These are phyloP conservation scores for Malassezia vespertilionis DNA, from an alignment of 1,284 basidiomycete genomes.

Conservation along the genomic window DNA sequence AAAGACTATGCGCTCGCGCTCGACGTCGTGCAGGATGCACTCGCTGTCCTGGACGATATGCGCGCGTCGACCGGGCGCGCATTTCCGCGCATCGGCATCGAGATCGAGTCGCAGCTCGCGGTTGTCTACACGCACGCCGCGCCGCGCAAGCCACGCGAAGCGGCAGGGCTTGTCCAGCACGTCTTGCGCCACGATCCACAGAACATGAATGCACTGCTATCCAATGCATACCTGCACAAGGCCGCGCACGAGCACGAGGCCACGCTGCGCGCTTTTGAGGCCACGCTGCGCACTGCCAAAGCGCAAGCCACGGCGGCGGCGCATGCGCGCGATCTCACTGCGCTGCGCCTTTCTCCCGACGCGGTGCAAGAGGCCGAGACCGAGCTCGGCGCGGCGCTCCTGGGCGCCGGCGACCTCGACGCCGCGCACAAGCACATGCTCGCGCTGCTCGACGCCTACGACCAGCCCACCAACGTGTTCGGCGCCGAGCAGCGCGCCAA, in stretches of 20 bases:
- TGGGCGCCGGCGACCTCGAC: constrained; percentile 55
- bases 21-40: constrained; percentile 24
- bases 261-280: constrained; percentile 58
- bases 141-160: constrained; percentile 83
- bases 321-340: constrained; percentile 40
- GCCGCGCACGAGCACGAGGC: constrained; percentile 68
- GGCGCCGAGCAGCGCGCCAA: constrained; percentile 55
- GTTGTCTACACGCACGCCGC: constrained; percentile 71
- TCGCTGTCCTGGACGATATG: constrained; percentile 15
- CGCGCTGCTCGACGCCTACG: constrained; percentile 55
- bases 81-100: constrained; percentile 61
- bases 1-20: constrained; percentile 56
- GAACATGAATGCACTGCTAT: constrained; percentile 31
- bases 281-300: constrained; percentile 30
- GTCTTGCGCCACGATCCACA: constrained; percentile 51
- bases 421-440: constrained; percentile 56
- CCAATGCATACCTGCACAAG: constrained; percentile 58
- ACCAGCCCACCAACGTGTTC: constrained; percentile 50
- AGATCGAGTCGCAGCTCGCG: constrained; percentile 58
- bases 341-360: constrained; percentile 48
- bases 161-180: constrained; percentile 62
- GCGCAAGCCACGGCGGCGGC: constrained; percentile 9
- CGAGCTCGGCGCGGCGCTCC: constrained; percentile 75
- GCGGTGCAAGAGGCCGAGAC: constrained; percentile 62
- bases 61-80: constrained; percentile 56